Base-by-base conservation (phyloP, 495 filamentous ascomycete species). In the Niebla homalea region DNA sequence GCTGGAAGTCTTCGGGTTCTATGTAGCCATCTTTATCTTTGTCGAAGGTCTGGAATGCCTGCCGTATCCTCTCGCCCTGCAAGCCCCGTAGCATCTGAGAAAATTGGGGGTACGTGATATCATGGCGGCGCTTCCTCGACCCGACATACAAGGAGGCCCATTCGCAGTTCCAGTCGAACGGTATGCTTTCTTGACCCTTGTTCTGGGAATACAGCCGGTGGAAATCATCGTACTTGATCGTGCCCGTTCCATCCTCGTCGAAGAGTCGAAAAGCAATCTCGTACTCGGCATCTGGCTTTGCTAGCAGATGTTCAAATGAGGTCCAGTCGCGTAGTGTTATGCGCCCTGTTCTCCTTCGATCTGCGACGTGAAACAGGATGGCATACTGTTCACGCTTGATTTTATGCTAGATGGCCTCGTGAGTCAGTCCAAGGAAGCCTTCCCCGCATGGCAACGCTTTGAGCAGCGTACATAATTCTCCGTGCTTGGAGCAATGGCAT, bases 231-330 rank as follows among this genome's bases (percentile, higher is more conserved):
- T 87, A 94, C 58, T 86, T 88, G 58, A 98, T 85, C 19, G 70
- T 74, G 4, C 92, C 92, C 19, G 76, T 83, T 35, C 85, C 79
- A 22, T 92, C 78, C 53, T 83, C 66, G 57, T 97, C 92, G 67
- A 98, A 98, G 23, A 97, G 75, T 50, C 93, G 85, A 69, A 96
- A 98, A 4, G 89, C 90, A 56, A 98, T 96, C 67, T 98, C 89
- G 64, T 98, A 98, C 65, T 98, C 93, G 60, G 92, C 93, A 56
- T 97, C 92, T 53, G 92, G 88, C 63, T 95, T 96, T 45, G 76
- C 75, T 35, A 98, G 79, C 48, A 98, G 78, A 69, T 94, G 90
- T 66, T 95, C 84, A 63, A 96, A 98, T 41, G 81, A 83, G 14
- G 73, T 80, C 89, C 89, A 98, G 66, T 98, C 92, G 52, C 78